These are phyloP conservation scores for Breviolum minutum DNA, from an alignment of 73 alveolate genomes.

Conservation along the genomic window DNA sequence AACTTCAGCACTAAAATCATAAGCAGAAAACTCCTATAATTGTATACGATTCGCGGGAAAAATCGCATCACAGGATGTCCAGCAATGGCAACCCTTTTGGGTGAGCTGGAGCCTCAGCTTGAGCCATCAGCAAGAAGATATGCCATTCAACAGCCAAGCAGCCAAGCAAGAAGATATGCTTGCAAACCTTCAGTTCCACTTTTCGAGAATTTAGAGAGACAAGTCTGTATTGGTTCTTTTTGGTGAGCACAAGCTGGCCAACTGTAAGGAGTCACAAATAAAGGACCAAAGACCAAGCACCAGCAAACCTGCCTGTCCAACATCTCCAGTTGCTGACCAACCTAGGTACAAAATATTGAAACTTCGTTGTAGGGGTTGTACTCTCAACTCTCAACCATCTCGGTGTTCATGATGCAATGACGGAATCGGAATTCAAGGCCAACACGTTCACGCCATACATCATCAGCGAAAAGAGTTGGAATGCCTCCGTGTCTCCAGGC, in stretches of 20 bases:
- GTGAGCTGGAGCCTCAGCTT: slow-evolving; percentile 24
- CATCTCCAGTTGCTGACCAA: slow-evolving; percentile 86
- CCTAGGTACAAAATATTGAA: slow-evolving; percentile 3
- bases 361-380: background rate
- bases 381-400: background rate
- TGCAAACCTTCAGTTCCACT: too few relatives aligned
- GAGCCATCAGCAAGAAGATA: background rate
- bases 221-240: too few relatives aligned
- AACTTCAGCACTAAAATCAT: too few relatives aligned
- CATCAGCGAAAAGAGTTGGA: slow-evolving; percentile 93
- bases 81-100: slow-evolving; percentile 9
- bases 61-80: background rate
- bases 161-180: too few relatives aligned
- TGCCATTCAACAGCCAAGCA: background rate
- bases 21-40: too few relatives aligned
- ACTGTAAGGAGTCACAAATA: too few relatives aligned
- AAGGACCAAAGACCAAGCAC: background rate
- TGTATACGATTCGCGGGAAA: too few relatives aligned
- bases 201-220: too few relatives aligned
- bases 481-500: slow-evolving; percentile 88
- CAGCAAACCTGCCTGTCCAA: slow-evolving; percentile 56
- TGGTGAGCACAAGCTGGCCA: too few relatives aligned
- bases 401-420: background rate
- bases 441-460: slow-evolving; percentile 67
- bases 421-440: background rate